Evolutionary conservation across 345 rosid genomes (phyloP).

Genomic region (Mangifera indica): DNA sequence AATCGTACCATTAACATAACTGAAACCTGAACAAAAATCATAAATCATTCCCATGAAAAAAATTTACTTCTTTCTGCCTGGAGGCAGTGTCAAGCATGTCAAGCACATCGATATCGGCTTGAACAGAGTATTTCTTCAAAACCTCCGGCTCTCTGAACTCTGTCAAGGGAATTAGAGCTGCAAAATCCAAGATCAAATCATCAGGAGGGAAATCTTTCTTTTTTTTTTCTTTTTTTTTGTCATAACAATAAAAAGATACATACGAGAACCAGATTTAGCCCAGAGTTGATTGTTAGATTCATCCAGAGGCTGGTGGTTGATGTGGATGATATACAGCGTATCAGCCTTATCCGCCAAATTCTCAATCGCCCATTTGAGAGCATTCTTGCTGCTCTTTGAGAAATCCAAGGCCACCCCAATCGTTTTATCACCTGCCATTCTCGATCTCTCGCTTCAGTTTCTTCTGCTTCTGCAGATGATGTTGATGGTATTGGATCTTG

Average conservation of each 20-base stretch:
- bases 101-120: conserved; percentile 58
- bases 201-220: too few species aligned
- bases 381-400: conserved; percentile 88
- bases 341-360: conserved; percentile 84
- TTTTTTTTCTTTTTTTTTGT: too few species aligned
- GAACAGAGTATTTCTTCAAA: conserved; percentile 58
- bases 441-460: conserved; percentile 10
- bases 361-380: conserved; percentile 78
- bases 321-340: conserved; percentile 62
- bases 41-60: too few species aligned
- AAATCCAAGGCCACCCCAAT: conserved; percentile 92
- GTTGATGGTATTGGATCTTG: background rate
- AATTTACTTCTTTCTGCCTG: conserved; percentile 74
- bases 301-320: conserved; percentile 43
- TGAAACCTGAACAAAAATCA: too few species aligned
- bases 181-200: conserved; percentile 25
- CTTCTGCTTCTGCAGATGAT: background rate
- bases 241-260: conserved; percentile 22
- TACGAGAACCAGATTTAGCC: conserved; percentile 79
- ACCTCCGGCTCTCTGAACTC: conserved; percentile 84
- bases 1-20: too few species aligned
- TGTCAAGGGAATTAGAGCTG: conserved; percentile 81
- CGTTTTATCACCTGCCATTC: conserved; percentile 62
- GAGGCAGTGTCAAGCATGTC: conserved; percentile 86
- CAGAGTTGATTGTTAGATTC: conserved; percentile 55